Conservation (phyloP, 1,284 basidiomycete genomes). For the Peniophora sp. region DNA sequence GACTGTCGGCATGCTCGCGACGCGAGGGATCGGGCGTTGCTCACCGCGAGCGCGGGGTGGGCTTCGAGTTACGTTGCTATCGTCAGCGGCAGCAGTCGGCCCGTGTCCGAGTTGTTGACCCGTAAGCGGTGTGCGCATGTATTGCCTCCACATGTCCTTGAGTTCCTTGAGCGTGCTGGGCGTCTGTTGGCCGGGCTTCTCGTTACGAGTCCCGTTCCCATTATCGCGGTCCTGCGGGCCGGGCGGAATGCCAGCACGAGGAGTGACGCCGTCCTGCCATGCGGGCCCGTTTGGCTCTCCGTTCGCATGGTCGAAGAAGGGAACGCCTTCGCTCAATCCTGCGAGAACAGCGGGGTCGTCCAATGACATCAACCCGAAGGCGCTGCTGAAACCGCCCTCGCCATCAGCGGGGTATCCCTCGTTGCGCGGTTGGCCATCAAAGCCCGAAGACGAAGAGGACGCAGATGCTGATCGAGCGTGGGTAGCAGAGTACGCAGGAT, state of each 20-base stretch:
- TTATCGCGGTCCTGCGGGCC: constrained; percentile 15
- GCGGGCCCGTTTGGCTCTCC: constrained; percentile 8
- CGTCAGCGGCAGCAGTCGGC: constrained; percentile 7
- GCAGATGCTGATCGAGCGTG: not conserved
- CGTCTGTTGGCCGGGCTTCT: constrained; percentile 28
- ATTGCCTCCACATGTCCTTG: constrained; percentile 68
- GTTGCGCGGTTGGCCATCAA: not conserved
- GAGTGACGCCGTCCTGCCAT: constrained; percentile 8
- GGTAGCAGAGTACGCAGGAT: not conserved
- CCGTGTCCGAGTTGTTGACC: constrained; percentile 27
- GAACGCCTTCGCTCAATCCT: constrained; percentile 44
- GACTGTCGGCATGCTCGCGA: constrained; percentile 56
- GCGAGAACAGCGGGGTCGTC: constrained; percentile 61
- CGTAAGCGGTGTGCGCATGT: constrained; percentile 61
- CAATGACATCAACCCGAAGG: constrained; percentile 64
- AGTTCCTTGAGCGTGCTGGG: constrained; percentile 44
- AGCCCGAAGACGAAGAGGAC: constrained; percentile 1
- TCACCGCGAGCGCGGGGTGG: constrained; percentile 14
- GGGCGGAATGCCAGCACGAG: constrained; percentile 14
- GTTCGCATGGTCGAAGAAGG: constrained; percentile 46
- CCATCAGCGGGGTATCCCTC: constrained; percentile 1
- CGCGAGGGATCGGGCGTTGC: constrained; percentile 38
- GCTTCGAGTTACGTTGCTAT: constrained; percentile 9
- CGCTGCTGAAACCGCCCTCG: constrained; percentile 43
- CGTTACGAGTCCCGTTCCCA: not conserved